These are phyloP conservation scores for Raddia guianensis DNA, from an alignment of 176 grass and related monocot species.

Conservation along the genomic window DNA sequence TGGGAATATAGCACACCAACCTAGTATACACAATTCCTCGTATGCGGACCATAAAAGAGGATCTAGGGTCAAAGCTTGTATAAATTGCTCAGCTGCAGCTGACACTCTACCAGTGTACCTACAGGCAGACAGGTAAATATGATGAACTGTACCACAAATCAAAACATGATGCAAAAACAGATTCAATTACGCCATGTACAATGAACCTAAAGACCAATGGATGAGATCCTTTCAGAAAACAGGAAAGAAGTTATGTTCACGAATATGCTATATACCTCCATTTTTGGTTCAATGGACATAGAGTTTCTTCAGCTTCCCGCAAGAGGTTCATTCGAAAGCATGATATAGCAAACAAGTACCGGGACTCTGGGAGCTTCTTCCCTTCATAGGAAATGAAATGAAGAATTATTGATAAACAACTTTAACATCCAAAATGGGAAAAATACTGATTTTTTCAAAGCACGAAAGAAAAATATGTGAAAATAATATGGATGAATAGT, in stretches of 20 bases:
- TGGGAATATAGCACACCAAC: conserved; percentile 50
- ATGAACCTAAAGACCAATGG: conserved; percentile 36
- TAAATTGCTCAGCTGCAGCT: conserved; percentile 82
- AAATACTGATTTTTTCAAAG: neutral
- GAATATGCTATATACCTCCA: conserved; percentile 61
- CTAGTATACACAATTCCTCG: conserved; percentile 89
- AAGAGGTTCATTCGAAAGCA: conserved; percentile 94
- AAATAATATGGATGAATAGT: neutral
- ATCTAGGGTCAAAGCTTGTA: conserved; percentile 75
- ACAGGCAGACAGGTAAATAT: conserved; percentile 32
- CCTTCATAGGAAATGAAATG: conserved; percentile 55
- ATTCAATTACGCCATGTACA: conserved; percentile 32
- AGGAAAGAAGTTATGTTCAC: neutral
- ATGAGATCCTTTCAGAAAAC: conserved; percentile 28
- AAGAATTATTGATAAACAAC: conserved; percentile 8
- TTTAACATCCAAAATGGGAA: neutral
- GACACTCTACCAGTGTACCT: conserved; percentile 87
- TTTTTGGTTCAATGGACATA: conserved; percentile 74
- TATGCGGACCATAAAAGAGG: conserved; percentile 99
- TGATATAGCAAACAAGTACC: conserved; percentile 91
- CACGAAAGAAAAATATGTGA: conserved; percentile 6
- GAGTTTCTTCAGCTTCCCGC: conserved; percentile 77
- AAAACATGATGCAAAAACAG: conserved; percentile 18
- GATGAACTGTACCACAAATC: conserved; percentile 16
- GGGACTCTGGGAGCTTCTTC: conserved; percentile 75